Evolutionary conservation across 257 asterid genomes (phyloP).

Genomic region (Handroanthus guayacan): DNA sequence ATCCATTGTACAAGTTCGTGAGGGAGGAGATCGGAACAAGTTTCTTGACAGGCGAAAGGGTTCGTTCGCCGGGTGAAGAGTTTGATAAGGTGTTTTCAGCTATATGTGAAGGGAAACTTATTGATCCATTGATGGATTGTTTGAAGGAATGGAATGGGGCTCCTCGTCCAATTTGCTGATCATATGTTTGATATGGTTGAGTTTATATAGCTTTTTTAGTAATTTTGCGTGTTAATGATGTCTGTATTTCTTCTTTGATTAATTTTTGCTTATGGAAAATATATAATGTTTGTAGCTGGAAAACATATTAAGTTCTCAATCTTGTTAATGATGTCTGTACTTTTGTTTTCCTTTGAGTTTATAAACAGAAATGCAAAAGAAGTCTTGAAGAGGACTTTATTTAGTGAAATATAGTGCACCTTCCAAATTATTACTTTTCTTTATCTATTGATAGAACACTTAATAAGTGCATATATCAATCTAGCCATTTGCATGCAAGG

Average conservation of each 20-base stretch:
- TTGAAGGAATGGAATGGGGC: slow-evolving; percentile 58
- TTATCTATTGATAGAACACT: too few species aligned
- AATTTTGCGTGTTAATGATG: too few species aligned
- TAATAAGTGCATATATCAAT: too few species aligned
- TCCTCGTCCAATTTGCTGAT: slow-evolving; percentile 48
- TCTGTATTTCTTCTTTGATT: not conserved
- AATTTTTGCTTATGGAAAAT: not conserved
- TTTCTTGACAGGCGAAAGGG: slow-evolving; percentile 47
- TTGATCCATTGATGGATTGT: slow-evolving; percentile 60
- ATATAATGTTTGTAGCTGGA: slow-evolving; percentile 13
- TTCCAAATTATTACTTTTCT: too few species aligned
- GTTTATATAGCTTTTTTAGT: not conserved
- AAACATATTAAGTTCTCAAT: not conserved
- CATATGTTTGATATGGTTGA: not conserved
- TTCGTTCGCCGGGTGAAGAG: slow-evolving; percentile 51
- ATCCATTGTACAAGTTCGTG: slow-evolving; percentile 52
- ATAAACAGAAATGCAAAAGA: not conserved
- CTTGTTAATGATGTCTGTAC: slow-evolving; percentile 2
- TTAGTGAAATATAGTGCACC: not conserved
- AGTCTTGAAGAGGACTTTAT: not conserved
- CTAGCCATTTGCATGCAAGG: too few species aligned
- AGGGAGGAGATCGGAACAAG: slow-evolving; percentile 42
- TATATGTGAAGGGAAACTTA: slow-evolving; percentile 49
- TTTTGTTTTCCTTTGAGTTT: not conserved
- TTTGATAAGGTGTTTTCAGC: slow-evolving; percentile 51